phyloP scores from a whole-genome alignment of 139 green algal species.

The Mesotaenium endlicherianum region DNA sequence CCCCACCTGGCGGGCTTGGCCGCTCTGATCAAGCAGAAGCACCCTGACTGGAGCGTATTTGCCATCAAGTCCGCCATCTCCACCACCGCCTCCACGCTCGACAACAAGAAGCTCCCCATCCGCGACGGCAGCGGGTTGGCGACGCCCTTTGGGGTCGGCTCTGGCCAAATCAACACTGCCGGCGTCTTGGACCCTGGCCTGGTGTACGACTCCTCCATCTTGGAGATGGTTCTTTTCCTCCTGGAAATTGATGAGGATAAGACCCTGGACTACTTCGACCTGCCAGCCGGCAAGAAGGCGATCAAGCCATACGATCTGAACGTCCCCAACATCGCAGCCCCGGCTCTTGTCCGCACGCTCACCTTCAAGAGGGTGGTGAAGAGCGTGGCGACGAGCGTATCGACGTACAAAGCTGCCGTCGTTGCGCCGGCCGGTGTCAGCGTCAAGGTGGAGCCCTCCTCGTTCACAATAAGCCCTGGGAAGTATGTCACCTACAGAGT shows the following conservation, averaged over 20 bases:
- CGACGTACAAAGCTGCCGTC: no score
- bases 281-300: neutral
- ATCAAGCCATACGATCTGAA: neutral
- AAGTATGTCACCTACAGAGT: neutral
- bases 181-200: neutral
- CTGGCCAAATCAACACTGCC: neutral
- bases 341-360: neutral
- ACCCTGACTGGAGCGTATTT: neutral
- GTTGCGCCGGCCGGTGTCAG: neutral
- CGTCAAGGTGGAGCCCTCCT: neutral
- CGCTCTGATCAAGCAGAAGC: no score
- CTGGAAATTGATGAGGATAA: neutral
- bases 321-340: neutral
- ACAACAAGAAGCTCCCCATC: neutral
- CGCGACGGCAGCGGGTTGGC: neutral
- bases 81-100: neutral
- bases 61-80: neutral
- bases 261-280: neutral
- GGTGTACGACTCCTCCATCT: neutral
- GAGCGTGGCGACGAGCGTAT: no score
- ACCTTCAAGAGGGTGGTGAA: neutral
- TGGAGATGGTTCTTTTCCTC: neutral
- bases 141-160: neutral
- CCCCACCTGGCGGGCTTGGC: no score
- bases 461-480: neutral